phyloP scores from a whole-genome alignment of 768 basidiomycete species.

The Peribolospora kevripleyi region DNA sequence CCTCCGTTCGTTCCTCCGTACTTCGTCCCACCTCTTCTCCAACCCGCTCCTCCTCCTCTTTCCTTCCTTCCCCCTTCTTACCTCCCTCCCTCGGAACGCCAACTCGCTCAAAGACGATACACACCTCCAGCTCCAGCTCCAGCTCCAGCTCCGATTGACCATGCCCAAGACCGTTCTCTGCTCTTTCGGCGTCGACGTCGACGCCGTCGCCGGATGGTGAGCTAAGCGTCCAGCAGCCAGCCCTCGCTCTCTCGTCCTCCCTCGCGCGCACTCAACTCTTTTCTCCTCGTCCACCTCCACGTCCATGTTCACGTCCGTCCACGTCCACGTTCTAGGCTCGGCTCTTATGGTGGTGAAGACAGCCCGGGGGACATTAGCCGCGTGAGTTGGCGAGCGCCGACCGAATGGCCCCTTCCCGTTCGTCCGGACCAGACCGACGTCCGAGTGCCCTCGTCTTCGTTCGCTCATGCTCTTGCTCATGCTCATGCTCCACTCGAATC shows the following conservation, averaged over 20 bases:
- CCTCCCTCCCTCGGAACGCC: too few species aligned
- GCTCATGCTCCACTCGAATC: constrained; percentile 3
- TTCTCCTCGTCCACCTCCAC: not conserved
- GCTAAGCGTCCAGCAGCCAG: not conserved
- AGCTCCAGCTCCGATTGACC: not conserved
- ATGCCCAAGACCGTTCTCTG: constrained; percentile 6
- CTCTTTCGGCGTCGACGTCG: constrained; percentile 33
- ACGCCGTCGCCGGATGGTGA: constrained; percentile 52
- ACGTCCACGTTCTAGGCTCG: constrained; percentile 26
- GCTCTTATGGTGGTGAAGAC: constrained; percentile 52
- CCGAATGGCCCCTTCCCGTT: not conserved
- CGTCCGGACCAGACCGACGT: not conserved
- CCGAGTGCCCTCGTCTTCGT: not conserved
- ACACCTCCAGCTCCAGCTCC: too few species aligned
- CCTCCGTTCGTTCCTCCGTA: too few species aligned
- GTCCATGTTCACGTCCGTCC: not conserved
- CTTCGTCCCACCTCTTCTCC: too few species aligned
- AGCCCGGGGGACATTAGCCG: constrained; percentile 39
- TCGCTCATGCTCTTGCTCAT: constrained; percentile 5
- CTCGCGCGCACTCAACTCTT: too few species aligned
- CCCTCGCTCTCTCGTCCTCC: not conserved
- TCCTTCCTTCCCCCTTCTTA: too few species aligned
- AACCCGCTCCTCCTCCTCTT: too few species aligned
- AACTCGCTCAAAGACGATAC: too few species aligned
- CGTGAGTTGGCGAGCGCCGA: too few species aligned